Base-by-base conservation (phyloP, 768 basidiomycete genomes). In the Boletellus emodensis region DNA sequence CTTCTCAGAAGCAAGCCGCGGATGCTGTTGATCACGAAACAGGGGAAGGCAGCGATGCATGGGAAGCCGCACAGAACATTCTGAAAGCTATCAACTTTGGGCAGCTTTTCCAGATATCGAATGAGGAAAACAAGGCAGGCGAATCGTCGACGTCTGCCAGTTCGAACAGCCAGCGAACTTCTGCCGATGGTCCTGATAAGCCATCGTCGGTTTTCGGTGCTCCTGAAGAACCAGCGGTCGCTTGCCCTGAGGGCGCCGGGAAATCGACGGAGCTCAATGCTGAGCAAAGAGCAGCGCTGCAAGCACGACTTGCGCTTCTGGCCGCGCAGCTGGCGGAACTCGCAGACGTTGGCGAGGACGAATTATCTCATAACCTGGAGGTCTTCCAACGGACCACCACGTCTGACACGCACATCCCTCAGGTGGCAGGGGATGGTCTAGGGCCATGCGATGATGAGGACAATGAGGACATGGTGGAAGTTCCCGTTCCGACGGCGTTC, bases 21-120 rank as follows among this genome's bases (percentile, higher is more conserved):
- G 49, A 49, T 8, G 17, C 42, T 20, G 20, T 53, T 54, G 56
- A 60, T 28, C 69, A 71, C 14, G 72, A 73, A 43, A 63, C 58
- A 10, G 72, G 60, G 14, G 74, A 77, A 40, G 74, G 72, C n/a
- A 73, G 72, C 52, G 83, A 85, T 51, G 83, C 84, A 12, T 88
- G 85, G 77, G 82, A 86, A 61, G 86, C 87, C 1, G 87, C 87
- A 8, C 84, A 88, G 59, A 84, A 79, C 54, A 89, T 89, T 41
- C 73, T 89, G 46, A 81, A 83, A 58, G 86, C 85, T 3, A 86
- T 89, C 68, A 86, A 87, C 63, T 86, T 87, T 59, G 81, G 80
- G 4, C 71, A 70, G 18, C 65, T 85, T 24, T 66, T 79, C 26
- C 73, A 77, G 52, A 62, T 64, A 15, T 52, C 78, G 15, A 63